Base-by-base conservation (phyloP, 306 rosid species). In the Inga laurina region DNA sequence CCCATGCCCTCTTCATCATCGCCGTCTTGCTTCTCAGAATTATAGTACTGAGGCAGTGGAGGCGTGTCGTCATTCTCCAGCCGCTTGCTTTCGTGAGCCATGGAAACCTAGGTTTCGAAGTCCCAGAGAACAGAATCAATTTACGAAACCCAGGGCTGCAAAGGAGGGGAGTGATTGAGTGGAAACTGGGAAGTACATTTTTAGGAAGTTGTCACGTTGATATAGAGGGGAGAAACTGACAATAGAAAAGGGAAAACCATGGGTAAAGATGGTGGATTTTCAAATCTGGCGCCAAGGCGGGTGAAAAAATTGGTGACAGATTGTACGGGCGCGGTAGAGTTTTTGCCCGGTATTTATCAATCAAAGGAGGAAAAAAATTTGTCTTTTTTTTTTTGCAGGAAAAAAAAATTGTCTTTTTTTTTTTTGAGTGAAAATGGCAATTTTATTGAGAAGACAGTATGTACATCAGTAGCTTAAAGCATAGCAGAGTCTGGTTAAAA, bases 21-120 rank as follows among this genome's bases (percentile, higher is more conserved):
- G 7, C 66, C 65, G 65, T 51, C 65, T 32, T 27, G 57, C 41
- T 45, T 24, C 39, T 46, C 39, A 14, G 9, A 32, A 13, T 49
- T 15, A 3, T 2, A 8, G 5, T 2, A 22, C 56, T 71, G 67
- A n/a, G 24, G 22, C 70, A 35, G 70, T 7, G 54, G 39, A 73
- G 21, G 41, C 24, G 11, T 54, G 56, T 46, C 77, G 14, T 37
- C 22, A n/a, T 57, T 14, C 16, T n/a, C 21, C 70, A 7, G 52
- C 37, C 37, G 69, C 48, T 72, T 79, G 71, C 80, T 41, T 64
- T 51, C 54, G 6, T 49, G 57, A 11, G 65, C 56, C 81, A 84
- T 79, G 46, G 77, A 79, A 54, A 45, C 61, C 32, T 73, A 15
- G 41, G 41, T 73, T 22, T 44, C 56, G 45, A 45, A 0, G 9